Percentiles rank a stretch among this genome's conserved stretches.
Evolutionary conservation across 1,139 yeast species (phyloP).

Genomic region (Yamadazyma dendronema): DNA sequence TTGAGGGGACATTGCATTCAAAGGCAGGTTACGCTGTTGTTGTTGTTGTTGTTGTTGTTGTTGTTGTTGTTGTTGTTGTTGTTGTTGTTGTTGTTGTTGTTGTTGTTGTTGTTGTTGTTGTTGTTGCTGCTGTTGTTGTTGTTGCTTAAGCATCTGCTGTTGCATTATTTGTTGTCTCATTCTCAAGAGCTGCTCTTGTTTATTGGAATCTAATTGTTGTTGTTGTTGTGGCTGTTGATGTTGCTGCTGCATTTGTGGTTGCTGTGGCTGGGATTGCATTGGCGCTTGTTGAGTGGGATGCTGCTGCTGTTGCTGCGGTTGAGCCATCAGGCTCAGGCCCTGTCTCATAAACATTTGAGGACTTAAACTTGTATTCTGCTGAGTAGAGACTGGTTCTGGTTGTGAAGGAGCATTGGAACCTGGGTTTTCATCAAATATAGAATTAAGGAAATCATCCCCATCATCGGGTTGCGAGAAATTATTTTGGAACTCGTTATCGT

Average conservation of each 20-base stretch:
- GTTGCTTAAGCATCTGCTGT: conserved; percentile 34
- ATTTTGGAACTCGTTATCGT: conserved; percentile 37
- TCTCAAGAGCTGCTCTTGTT: conserved; percentile 28
- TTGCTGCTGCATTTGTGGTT: conserved; percentile 6
- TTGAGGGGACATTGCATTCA: conserved; percentile 4
- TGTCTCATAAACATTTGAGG: conserved; percentile 30
- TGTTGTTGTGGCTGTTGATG: conserved; percentile 3
- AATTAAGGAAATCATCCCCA: conserved; percentile 35
- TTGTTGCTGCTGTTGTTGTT: conserved; percentile 15
- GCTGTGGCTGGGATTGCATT: conserved; percentile 1
- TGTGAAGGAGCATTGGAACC: conserved; percentile 15
- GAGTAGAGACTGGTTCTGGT: conserved; percentile 7
- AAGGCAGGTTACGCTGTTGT: background rate
- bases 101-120: conserved; percentile 13
- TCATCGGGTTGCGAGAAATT: conserved; percentile 5
- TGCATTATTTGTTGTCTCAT: conserved; percentile 45
- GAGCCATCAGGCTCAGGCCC: conserved; percentile 3
- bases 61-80: conserved; percentile 35
- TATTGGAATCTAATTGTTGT: conserved; percentile 12
- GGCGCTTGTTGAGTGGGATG: conserved; percentile 8
- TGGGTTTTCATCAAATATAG: conserved; percentile 33
- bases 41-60: conserved; percentile 15
- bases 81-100: conserved; percentile 42
- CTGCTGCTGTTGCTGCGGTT: conserved; percentile 16
- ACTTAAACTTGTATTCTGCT: conserved; percentile 11